Base-by-base conservation (phyloP, 768 basidiomycete genomes). In the Polyporus arcularius region DNA sequence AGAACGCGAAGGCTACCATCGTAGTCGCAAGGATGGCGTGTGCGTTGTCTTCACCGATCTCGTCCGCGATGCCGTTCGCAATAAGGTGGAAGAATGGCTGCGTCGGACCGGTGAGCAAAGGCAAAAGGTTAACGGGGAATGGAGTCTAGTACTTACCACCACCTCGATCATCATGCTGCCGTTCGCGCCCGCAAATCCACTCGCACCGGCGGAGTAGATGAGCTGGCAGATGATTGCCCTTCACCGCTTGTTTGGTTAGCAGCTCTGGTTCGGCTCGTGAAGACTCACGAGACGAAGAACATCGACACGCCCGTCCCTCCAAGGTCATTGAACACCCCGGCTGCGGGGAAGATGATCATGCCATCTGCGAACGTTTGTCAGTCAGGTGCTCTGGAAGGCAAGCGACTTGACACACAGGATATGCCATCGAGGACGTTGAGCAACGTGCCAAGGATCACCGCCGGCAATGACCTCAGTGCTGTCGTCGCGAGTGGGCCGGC, bases 81-180 rank as follows among this genome's bases (percentile, higher is more conserved):
- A 98, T 80, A 60, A 97, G 90, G 72, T 98, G 96, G 70, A 96
- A 97, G 75, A 99, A 98, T 1, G 96, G 96, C 90, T 94, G 64
- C 16, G 26, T 43, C 39, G 48, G 43, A 9, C 48, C 2, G 14
- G 15, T n/a, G 40, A 14, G 28, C 30, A 18, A 35, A 57, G 41
- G 21, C 35, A 35, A 35, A 43, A 41, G 43, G 52, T 10, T 26
- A 60, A 35, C 5, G 26, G 18, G 30, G 54, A 30, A 42, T 38
- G 31, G 12, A 46, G 11, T 12, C 43, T 16, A 16, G 26, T 52
- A 82, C 88, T 46, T 71, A 94, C 91, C 65, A 98, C 95, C 11
- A 96, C 93, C 75, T 98, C 96, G 62, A 99, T 98, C 94, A 98
- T 97, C 94, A 96, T 94, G 64, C 91, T 94, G 6, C 92, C 93